Evolutionary conservation across 345 rosid species (phyloP), one percentile per base, ranked within the genome.

Genomic region (Eucalyptus pauciflora): DNA sequence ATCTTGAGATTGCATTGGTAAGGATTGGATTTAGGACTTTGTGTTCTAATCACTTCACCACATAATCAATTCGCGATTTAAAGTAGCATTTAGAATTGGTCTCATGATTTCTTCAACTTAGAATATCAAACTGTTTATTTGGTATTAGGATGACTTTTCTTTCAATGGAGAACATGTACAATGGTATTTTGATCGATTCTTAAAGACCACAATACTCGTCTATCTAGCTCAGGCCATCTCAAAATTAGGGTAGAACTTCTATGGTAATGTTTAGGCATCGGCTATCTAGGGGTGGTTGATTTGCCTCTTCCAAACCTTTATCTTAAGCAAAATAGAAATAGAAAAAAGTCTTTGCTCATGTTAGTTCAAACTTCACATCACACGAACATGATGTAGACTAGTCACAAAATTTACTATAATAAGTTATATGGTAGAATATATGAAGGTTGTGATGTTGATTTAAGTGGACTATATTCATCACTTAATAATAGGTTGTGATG

Each of bases 51-150:
- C 4, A 43, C 46, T 37, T 37, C 25, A 37, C 7, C 8, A 37
- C 13, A 18, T 9, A 18, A 37, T 37, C 1, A 8, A 37, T 18
- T 71, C 0, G 27, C 1, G 8, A 6, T 71, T 33, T 71, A 20
- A 71, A 71, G 45, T 33, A 37, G 46, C 27, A 71, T 3, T 37
- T 37, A 4, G 27, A 18, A 46, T 3, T 1, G 0, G 81, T 37
- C 7, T 37, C 1, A 71, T 18, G 10, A 10, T 71, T 37, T 71
- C 25, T 71, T 71, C 81, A 37, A 33, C 22, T 71, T 71, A 18
- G 8, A 20, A 37, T 33, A 37, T 71, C 6, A 18, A 3, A 71
- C 27, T 71, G 2, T 5, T 5, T 37, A 37, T 37, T 71, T 17
- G 25, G 13, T 71, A 5, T 71, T 33, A 37, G 46, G 81, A 37